Base-by-base conservation (phyloP, 2,329 filamentous ascomycete genomes). In the Nemania sp. region DNA sequence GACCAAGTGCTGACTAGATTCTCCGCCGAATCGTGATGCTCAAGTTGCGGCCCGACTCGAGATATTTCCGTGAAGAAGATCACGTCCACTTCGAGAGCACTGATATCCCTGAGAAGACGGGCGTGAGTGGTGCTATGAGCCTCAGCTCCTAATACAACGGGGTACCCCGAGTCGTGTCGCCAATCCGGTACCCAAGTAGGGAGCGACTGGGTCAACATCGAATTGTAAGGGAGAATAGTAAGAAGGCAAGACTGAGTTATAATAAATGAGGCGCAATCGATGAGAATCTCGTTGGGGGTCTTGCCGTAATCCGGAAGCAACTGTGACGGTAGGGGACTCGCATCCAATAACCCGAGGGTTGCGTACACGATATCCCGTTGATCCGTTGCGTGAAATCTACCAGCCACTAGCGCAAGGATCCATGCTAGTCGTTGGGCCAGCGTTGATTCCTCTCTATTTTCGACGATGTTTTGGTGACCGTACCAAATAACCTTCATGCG, bases 181-280 rank as follows among this genome's bases (percentile, higher is more conserved):
- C 55, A 64, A 29, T 64, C 59, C 1, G 62, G 62, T 3, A 60
- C 59, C 62, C 59, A 64, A 3, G 55, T 54, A 2, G 63, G 60
- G 13, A 65, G 50, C 3, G 17, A 37, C 5, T 63, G 49, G 5
- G 63, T 60, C 6, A 20, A 10, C 57, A 62, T 63, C 3, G 63
- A 65, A 37, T 57, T 65, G 20, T 46, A 65, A 46, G 53, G 57
- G n/a, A 63, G 48, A 21, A 63, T 58, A 13, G 60, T 37, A 11
- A 60, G 47, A 13, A 48, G 20, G 5, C 43, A 21, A 4, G 39
- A 37, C 5, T 54, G 13, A 1, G 29, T 18, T 15, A 65, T 17
- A 5, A 65, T 57, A 35, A 54, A 65, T 2, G 53, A 46, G 2
- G 62, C 62, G 18, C 29, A 60, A 1, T 65, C 60, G 6, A 40